These are phyloP conservation scores for Antrodiella citrinella DNA, from an alignment of 768 basidiomycete species.

Conservation along the genomic window DNA sequence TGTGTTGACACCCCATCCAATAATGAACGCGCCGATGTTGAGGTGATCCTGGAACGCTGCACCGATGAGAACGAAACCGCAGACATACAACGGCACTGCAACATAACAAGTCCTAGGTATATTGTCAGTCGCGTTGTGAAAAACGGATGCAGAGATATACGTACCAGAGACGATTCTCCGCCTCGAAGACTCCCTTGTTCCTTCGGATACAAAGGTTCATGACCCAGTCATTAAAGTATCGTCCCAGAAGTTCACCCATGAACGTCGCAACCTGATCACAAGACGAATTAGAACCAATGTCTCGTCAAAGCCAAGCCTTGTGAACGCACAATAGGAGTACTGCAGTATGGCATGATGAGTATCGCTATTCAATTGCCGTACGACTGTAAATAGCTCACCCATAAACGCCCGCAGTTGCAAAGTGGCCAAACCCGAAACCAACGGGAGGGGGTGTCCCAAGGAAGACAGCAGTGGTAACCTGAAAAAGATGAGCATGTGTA, in stretches of 20 bases:
- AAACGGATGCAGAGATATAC: constrained; percentile 5
- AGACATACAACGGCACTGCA: constrained; percentile 51
- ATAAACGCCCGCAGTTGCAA: constrained; percentile 44
- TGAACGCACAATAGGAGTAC: constrained; percentile 50
- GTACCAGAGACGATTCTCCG: constrained; percentile 53
- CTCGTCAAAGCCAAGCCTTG: too few relatives aligned
- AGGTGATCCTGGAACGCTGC: constrained; percentile 46
- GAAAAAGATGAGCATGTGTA: neutral
- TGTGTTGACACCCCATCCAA: constrained; percentile 63
- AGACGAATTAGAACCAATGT: neutral
- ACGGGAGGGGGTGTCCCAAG: constrained; percentile 44
- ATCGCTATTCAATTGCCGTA: too few relatives aligned
- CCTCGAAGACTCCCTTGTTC: constrained; percentile 44
- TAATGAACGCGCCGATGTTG: constrained; percentile 43
- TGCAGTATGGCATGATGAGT: neutral
- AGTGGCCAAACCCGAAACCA: constrained; percentile 44
- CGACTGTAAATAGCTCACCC: constrained; percentile 16
- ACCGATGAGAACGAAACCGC: constrained; percentile 53
- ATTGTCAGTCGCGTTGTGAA: neutral
- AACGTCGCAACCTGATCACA: constrained; percentile 44
- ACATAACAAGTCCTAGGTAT: constrained; percentile 48
- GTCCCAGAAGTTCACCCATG: constrained; percentile 43
- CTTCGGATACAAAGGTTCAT: constrained; percentile 34
- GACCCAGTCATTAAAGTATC: constrained; percentile 43
- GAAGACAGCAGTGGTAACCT: constrained; percentile 64